phyloP scores from a whole-genome alignment of 345 rosid species.

The Eucalyptus curtisii region DNA sequence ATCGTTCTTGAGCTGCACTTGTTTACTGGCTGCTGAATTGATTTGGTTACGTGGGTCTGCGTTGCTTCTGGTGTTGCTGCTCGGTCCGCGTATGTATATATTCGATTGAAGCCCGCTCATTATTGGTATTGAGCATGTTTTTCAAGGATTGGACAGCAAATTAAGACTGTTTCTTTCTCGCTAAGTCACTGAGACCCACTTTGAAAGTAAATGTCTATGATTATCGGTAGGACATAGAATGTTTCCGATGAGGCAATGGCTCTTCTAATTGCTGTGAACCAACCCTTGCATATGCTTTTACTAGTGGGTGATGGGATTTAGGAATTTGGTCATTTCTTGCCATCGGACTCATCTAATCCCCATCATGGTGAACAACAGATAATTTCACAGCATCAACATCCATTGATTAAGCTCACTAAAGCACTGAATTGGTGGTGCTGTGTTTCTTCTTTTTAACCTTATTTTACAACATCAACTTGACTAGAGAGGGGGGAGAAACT shows the following conservation, averaged over 20 bases:
- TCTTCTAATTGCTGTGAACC: background rate
- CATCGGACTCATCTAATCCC: background rate
- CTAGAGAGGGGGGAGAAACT: too few relatives aligned
- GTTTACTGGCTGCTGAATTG: background rate
- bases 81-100: background rate
- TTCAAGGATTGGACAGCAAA: background rate
- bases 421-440: background rate
- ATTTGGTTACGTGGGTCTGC: background rate
- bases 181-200: background rate
- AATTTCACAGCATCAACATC: background rate
- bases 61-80: background rate
- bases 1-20: background rate
- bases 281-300: background rate
- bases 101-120: rapidly evolving
- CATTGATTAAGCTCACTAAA: background rate
- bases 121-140: background rate
- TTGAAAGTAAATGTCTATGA: background rate
- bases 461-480: too few relatives aligned
- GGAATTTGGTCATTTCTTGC: background rate
- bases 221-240: background rate
- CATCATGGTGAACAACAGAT: background rate
- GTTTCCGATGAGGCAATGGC: background rate
- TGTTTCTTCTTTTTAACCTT: too few relatives aligned
- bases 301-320: background rate
- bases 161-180: background rate